Base-by-base conservation (phyloP, 176 grass and related monocot genomes). In the Stipa capillata region DNA sequence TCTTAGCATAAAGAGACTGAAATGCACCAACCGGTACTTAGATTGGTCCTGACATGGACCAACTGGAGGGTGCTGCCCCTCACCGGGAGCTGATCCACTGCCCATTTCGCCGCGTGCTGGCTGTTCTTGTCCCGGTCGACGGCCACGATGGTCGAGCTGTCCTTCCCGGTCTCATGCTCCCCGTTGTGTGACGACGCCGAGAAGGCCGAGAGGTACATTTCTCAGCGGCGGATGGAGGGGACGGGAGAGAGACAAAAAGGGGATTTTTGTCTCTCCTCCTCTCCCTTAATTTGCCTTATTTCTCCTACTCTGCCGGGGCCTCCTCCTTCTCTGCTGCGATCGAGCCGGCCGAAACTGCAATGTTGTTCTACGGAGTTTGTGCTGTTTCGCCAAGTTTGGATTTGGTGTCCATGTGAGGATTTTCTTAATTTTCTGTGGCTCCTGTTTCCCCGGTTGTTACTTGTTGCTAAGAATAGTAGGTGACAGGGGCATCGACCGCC, bases 71-170 rank as follows among this genome's bases (percentile, higher is more conserved):
- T 79, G 64, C 74, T 73, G n/a, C 67, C 82, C 75, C 89, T 93
- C 23, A 58, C 17, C n/a, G 91, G 65, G 62, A 97, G 88, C 60
- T 67, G 40, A 65, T 93, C 94, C 60, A 93, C 94, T 8, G 90
- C 84, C 93, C 93, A 97, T 87, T 83, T 97, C 4, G 85, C 85
- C 3, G 94, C 94, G 10, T 93, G 88, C 58, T 85, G 90, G 83
- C 90, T 97, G 83, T 93, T 93, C 80, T 97, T 97, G 68, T 97
- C 90, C 73, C 75, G 59, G 41, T 97, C 94, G 1, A 97, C 84
- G 4, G 88, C 94, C 49, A 93, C 88, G 1, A 90, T 76, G 33
- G 69, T 93, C 23, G 72, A 48, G 40, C 61, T 73, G 8, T 78
- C 79, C 63, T 77, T 72, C 4, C 77, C 35, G 6, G 16, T 10